These are phyloP conservation scores for Podila epigama DNA, from an alignment of 192 early-diverging fungal genomes.

Conservation along the genomic window DNA sequence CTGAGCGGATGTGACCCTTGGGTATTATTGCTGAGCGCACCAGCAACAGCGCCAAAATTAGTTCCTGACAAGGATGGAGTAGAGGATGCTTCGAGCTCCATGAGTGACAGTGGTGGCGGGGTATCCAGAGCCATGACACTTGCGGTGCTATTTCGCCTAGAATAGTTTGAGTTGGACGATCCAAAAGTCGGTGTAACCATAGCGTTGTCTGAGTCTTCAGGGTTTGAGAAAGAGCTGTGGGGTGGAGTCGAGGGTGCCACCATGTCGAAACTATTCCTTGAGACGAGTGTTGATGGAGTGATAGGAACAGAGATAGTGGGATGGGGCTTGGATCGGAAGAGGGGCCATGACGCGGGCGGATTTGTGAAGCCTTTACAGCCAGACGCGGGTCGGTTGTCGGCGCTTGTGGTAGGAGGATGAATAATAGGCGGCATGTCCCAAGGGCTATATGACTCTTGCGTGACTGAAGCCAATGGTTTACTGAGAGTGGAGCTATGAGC, in stretches of 20 bases:
- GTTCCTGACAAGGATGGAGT: conserved; percentile 11
- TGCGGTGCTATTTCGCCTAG: conserved; percentile 32
- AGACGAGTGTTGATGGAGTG: conserved; percentile 7
- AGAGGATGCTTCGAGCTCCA: conserved; percentile 40
- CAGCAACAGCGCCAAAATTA: too few species aligned
- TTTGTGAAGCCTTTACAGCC: conserved; percentile 44
- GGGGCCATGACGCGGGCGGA: conserved; percentile 29
- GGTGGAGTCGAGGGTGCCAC: conserved; percentile 40
- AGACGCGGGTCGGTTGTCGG: neutral
- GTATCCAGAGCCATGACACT: conserved; percentile 46
- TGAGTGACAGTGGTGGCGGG: conserved; percentile 38
- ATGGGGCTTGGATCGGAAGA: conserved; percentile 40
- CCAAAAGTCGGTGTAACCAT: conserved; percentile 49
- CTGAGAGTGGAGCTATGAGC: too few species aligned
- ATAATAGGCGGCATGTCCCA: conserved; percentile 50
- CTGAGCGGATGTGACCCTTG: neutral
- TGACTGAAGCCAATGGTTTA: neutral
- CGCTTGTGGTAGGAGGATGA: conserved; percentile 5
- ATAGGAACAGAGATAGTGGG: conserved; percentile 39
- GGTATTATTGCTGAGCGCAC: too few species aligned
- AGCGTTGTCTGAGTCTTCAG: conserved; percentile 41
- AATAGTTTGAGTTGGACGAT: conserved; percentile 16
- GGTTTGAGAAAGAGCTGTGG: conserved; percentile 31
- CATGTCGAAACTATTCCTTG: conserved; percentile 27
- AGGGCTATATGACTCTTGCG: conserved; percentile 36